Base-by-base conservation (phyloP, 371 early-diverging fungal genomes). In the Mucor indicus region DNA sequence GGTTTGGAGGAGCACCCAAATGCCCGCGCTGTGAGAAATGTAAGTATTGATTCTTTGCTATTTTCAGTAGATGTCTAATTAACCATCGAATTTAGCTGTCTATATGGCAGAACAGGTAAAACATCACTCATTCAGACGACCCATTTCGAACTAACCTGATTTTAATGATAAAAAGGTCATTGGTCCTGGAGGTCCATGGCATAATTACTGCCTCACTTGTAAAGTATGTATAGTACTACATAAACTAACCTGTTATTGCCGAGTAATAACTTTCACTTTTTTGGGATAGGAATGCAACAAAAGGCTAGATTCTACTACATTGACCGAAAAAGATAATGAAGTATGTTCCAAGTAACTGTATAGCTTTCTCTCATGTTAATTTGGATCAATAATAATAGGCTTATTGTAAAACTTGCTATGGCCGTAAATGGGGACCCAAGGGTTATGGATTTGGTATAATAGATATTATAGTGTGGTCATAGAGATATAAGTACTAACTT, bases 31-130 rank as follows among this genome's bases (percentile, higher is more conserved):
- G 73, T 29, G 45, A 66, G 16, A 69, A 73, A 56, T 59, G 73
- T 73, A 62, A 53, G 50, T 43, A 16, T 7, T 22, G 31, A 13
- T 11, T 27, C n/a, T 24, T 21, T 31, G 8, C 35, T 33, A 12
- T 27, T 27, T 35, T 16, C 39, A 20, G 2, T 38, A n/a, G 5
- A 11, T 5, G 11, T 27, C 29, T 22, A 1, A 29, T 17, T 15
- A 15, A 24, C 12, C 19, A 19, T 27, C 5, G 16, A 12, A 17
- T 13, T 13, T 15, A 75, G 75, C 67, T 48, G 75, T 75, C 4
- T 75, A 75, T 38, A 71, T 71, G 71, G 75, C 75, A 19, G 75
- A 75, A 50, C 71, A 75, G 52, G 75, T 75, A 61, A 16, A 16
- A 40, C 5, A 8, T 25, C 44, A 29, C 10, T 15, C 20, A 43